phyloP scores from a whole-genome alignment of 495 filamentous ascomycete genomes.

The Glonium stellatum region DNA sequence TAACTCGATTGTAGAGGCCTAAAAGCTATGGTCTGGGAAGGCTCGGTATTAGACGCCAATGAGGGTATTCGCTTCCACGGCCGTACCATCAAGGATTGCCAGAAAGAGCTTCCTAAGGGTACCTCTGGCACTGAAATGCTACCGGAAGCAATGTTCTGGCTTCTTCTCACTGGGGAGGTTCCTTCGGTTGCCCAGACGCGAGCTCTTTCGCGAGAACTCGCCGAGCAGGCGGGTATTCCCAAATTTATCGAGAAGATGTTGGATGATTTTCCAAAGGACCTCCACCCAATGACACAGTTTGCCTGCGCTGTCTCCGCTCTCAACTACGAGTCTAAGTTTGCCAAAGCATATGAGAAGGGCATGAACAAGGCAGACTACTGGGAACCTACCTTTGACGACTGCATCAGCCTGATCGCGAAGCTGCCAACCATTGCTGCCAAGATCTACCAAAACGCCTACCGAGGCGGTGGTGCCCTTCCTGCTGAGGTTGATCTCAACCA shows the following conservation, averaged over 20 bases:
- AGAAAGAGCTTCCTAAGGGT: slow-evolving; percentile 86
- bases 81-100: slow-evolving; percentile 95
- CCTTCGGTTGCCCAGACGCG: slow-evolving; percentile 77
- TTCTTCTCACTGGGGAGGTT: slow-evolving; percentile 87
- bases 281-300: slow-evolving; percentile 98
- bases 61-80: slow-evolving; percentile 99
- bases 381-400: slow-evolving; percentile 97
- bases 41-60: slow-evolving; percentile 90
- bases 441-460: slow-evolving; percentile 88
- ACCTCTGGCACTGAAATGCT: slow-evolving; percentile 96
- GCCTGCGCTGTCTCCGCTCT: slow-evolving; percentile 88
- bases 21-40: slow-evolving; percentile 98
- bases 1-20: slow-evolving; percentile 52
- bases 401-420: slow-evolving; percentile 88
- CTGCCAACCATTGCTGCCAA: slow-evolving; percentile 94
- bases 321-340: slow-evolving; percentile 86
- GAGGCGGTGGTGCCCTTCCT: slow-evolving; percentile 66
- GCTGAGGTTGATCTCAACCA: slow-evolving; percentile 71
- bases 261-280: slow-evolving; percentile 75
- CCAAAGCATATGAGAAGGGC: slow-evolving; percentile 83
- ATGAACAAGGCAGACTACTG: slow-evolving; percentile 93
- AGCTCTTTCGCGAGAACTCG: slow-evolving; percentile 73
- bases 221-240: slow-evolving; percentile 79
- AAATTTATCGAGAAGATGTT: slow-evolving; percentile 79
- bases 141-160: slow-evolving; percentile 99